Conservation (phyloP, 2,329 filamentous ascomycete species). For the Alternaria dauci region DNA sequence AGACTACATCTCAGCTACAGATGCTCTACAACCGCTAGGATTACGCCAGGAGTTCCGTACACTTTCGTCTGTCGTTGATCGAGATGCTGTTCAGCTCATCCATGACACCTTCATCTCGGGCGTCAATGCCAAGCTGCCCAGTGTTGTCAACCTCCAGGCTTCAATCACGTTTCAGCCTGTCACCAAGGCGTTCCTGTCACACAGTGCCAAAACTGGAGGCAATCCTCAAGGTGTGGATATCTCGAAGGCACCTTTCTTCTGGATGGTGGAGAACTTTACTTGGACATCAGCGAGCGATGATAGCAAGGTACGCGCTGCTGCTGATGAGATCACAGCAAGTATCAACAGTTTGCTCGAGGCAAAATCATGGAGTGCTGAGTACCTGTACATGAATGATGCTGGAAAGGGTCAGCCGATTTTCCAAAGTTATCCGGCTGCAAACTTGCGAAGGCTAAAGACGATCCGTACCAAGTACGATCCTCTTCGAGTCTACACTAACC, state of each 20-base stretch:
- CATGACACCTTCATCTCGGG: slow-evolving; percentile 25
- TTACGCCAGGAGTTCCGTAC: slow-evolving; percentile 29
- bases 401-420: slow-evolving; percentile 39
- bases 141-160: slow-evolving; percentile 12
- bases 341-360: slow-evolving; percentile 16
- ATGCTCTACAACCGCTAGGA: slow-evolving; percentile 19
- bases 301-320: slow-evolving; percentile 7
- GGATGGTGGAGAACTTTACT: slow-evolving; percentile 26
- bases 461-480: slow-evolving; percentile 47
- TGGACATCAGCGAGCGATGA: slow-evolving; percentile 22
- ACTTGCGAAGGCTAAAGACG: slow-evolving; percentile 36
- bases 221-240: slow-evolving; percentile 31
- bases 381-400: slow-evolving; percentile 36
- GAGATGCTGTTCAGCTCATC: slow-evolving; percentile 23
- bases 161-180: slow-evolving; percentile 33
- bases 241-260: slow-evolving; percentile 26
- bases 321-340: slow-evolving; percentile 16
- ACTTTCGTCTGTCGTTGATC: slow-evolving; percentile 25
- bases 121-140: slow-evolving; percentile 12
- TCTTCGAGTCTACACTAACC: slow-evolving; percentile 32
- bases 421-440: slow-evolving; percentile 39
- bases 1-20: slow-evolving; percentile 22
- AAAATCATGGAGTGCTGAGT: slow-evolving; percentile 10
- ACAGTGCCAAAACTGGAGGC: slow-evolving; percentile 24
- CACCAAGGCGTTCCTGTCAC: slow-evolving; percentile 27